Percentiles rank a stretch among this genome's conserved stretches.
Evolutionary conservation across 169 alveolate genomes (phyloP).

Genomic region (Cryptosporidium muris): DNA sequence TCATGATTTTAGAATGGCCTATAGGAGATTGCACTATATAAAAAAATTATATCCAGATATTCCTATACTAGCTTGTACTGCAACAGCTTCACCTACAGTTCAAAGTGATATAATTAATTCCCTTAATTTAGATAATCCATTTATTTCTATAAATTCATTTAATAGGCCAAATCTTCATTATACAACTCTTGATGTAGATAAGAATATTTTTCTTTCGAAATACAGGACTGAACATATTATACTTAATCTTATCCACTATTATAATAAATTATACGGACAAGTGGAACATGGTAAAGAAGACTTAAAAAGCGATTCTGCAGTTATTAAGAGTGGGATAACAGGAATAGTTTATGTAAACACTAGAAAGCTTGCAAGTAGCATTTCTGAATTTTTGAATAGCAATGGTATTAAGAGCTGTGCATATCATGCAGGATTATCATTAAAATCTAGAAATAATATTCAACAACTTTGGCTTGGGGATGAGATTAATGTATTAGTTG

Average conservation of each 20-base stretch:
- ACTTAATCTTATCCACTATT: background rate
- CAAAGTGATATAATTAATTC: slow-evolving; percentile 90
- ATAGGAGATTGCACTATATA: slow-evolving; percentile 86
- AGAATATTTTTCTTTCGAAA: slow-evolving; percentile 21
- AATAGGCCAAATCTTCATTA: slow-evolving; percentile 89
- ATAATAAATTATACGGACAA: slow-evolving; percentile 25
- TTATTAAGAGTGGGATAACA: background rate
- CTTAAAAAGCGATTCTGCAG: background rate
- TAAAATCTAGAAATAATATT: slow-evolving; percentile 68
- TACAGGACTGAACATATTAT: slow-evolving; percentile 18
- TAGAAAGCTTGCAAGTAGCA: slow-evolving; percentile 13
- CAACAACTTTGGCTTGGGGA: slow-evolving; percentile 92
- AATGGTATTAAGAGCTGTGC: slow-evolving; percentile 80
- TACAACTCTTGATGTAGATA: slow-evolving; percentile 75
- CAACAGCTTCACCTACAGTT: slow-evolving; percentile 96
- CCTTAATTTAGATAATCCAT: slow-evolving; percentile 81
- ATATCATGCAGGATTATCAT: slow-evolving; percentile 85
- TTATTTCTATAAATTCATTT: slow-evolving; percentile 82
- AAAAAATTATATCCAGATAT: slow-evolving; percentile 88
- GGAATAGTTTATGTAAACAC: slow-evolving; percentile 64
- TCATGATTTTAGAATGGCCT: slow-evolving; percentile 86
- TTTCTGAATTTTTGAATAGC: slow-evolving; percentile 35
- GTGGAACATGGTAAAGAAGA: slow-evolving; percentile 4
- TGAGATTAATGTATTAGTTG: slow-evolving; percentile 91
- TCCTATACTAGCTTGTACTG: slow-evolving; percentile 95